Conservation (phyloP, 129 eudicot genomes). For the Saussurea involucrata region DNA sequence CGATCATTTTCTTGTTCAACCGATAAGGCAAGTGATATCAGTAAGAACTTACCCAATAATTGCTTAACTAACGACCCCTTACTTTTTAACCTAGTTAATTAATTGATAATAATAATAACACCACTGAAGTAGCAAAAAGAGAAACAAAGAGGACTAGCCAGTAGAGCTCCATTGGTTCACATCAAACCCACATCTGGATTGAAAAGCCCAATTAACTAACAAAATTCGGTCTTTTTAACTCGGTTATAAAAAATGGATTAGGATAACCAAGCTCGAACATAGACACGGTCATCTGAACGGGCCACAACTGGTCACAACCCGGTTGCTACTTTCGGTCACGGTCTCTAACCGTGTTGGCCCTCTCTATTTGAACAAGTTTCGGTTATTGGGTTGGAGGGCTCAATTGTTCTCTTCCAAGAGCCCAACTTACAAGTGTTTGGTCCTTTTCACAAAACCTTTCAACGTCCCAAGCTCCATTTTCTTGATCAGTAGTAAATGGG, state of each 20-base stretch:
- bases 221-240: background rate
- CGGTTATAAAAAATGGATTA: too few relatives aligned
- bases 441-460: too few relatives aligned
- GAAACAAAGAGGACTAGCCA: background rate
- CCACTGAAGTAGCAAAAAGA: background rate
- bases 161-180: background rate
- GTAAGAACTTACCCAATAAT: too few relatives aligned
- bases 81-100: background rate
- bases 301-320: background rate
- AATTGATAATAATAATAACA: too few relatives aligned
- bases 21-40: too few relatives aligned
- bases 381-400: background rate
- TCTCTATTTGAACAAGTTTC: background rate
- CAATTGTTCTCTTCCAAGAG: background rate
- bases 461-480: too few relatives aligned
- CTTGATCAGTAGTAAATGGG: too few relatives aligned
- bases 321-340: background rate
- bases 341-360: background rate
- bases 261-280: background rate
- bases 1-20: too few relatives aligned
- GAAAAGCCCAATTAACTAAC: background rate
- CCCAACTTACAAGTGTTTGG: background rate
- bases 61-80: too few relatives aligned
- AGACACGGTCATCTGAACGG: background rate
- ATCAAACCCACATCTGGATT: background rate